Percentiles rank a stretch among this genome's conserved stretches.
Conservation (phyloP, 305 asterid species). For the Fraxinus platypoda region DNA sequence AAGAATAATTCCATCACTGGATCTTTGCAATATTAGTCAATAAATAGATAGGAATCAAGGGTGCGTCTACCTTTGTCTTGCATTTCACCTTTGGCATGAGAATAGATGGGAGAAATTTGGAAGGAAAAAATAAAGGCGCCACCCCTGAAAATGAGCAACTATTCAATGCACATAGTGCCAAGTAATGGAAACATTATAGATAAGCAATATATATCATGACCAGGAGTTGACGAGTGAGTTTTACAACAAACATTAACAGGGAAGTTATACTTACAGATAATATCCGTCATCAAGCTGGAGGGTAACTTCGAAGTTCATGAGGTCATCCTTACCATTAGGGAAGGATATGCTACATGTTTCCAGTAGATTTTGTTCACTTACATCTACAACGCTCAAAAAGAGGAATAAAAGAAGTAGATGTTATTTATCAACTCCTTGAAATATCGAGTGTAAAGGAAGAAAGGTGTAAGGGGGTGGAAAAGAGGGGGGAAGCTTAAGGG, state of each 20-base stretch:
- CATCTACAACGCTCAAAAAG: conserved; percentile 45
- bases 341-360: conserved; percentile 76
- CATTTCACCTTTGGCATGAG: conserved; percentile 95
- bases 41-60: neutral
- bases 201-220: neutral
- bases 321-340: conserved; percentile 87
- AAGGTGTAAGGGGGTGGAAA: neutral
- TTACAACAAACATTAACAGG: neutral
- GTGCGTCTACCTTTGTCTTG: conserved; percentile 78
- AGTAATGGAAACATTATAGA: conserved; percentile 6
- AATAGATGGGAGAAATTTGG: conserved; percentile 78
- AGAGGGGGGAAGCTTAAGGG: neutral
- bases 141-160: conserved; percentile 43
- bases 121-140: conserved; percentile 79
- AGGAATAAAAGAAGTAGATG: conserved; percentile 11
- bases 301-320: neutral
- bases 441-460: neutral
- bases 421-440: neutral
- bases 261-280: conserved; percentile 53
- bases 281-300: conserved; percentile 92
- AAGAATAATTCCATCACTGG: neutral
- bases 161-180: conserved; percentile 10
- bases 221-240: neutral
- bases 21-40: neutral
- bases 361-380: conserved; percentile 81